Base-by-base conservation (phyloP, 768 basidiomycete species). In the Atractiella rhizophila region DNA sequence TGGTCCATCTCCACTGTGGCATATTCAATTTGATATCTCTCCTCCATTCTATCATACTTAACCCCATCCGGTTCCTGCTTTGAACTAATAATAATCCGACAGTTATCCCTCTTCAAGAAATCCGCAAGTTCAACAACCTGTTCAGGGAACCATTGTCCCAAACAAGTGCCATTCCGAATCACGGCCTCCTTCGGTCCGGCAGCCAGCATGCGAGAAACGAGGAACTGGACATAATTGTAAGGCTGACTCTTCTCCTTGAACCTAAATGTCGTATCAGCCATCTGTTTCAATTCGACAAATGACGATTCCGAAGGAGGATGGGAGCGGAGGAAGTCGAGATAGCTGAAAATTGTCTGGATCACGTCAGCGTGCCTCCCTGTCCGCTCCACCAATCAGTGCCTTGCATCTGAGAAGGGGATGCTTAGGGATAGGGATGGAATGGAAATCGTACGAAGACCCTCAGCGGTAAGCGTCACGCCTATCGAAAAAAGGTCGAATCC, bases 11-110 rank as follows among this genome's bases (percentile, higher is more conserved):
- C n/a, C n/a, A 57, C 54, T 15, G 86, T 70, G 28, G 64, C 63
- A 58, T 86, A 94, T 46, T 70, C 67, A 2, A 91, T 94, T 4
- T 76, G 80, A 58, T 98, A 98, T 71, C 82, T 82, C 31, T 76
- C 73, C 59, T 96, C 91, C 32, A 67, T 70, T 41, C 52, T 34
- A 31, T 57, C 56, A 26, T 58, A 69, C 20, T 59, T 56, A 39
- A 76, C 62, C 39, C 63, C 65, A 32, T 64, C 63, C 23, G 68
- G 73, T 45, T 71, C 68, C 31, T 67, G 69, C 55, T 71, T 71
- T n/a, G 74, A 74, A 68, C 81, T 79, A 29, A 98, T 58, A 19
- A 77, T 70, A 18, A 74, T 69, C 18, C 79, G 64, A 35, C 73
- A 68, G 44, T 69, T 64, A 38, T 67, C 59, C 37, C 76, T n/a